Conservation (phyloP, 1,284 basidiomycete genomes). For the Anthracocystis walkeri region DNA sequence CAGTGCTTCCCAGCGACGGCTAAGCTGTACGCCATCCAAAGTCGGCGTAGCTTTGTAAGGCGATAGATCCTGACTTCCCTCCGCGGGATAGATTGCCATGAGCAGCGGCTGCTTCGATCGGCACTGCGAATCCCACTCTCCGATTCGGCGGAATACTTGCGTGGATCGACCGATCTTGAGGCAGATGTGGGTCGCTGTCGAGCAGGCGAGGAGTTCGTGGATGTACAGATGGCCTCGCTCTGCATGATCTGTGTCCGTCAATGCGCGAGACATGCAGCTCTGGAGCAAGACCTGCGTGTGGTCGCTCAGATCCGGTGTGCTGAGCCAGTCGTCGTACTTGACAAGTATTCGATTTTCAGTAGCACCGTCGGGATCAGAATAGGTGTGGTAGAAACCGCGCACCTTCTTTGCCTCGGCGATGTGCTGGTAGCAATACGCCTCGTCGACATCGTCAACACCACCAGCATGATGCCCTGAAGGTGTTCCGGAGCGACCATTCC, state of each 20-base stretch:
- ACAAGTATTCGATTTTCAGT: constrained; percentile 11
- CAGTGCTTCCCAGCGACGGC: constrained; percentile 57
- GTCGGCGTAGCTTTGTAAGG: constrained; percentile 26
- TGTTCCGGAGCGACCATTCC: background rate
- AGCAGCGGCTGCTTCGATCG: constrained; percentile 48
- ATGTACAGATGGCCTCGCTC: constrained; percentile 58
- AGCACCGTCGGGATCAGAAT: background rate
- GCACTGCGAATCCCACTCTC: constrained; percentile 52
- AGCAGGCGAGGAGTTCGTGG: constrained; percentile 49
- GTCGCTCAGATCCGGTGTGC: constrained; percentile 6
- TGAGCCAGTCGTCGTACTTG: constrained; percentile 20
- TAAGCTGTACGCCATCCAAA: constrained; percentile 21
- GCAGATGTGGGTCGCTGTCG: constrained; percentile 25
- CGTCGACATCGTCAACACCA: constrained; percentile 24
- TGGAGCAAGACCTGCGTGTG: constrained; percentile 45
- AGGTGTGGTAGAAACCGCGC: constrained; percentile 35
- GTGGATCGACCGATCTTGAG: constrained; percentile 54
- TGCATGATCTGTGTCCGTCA: constrained; percentile 18
- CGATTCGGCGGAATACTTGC: constrained; percentile 47
- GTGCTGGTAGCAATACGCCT: constrained; percentile 55
- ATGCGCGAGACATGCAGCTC: constrained; percentile 25
- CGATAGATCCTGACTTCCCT: constrained; percentile 26
- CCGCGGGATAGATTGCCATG: constrained; percentile 26
- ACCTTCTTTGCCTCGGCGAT: constrained; percentile 53
- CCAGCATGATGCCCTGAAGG: background rate